These are phyloP conservation scores for Hypoxylon rubiginosum DNA, from an alignment of 2,329 filamentous ascomycete genomes.

Conservation along the genomic window DNA sequence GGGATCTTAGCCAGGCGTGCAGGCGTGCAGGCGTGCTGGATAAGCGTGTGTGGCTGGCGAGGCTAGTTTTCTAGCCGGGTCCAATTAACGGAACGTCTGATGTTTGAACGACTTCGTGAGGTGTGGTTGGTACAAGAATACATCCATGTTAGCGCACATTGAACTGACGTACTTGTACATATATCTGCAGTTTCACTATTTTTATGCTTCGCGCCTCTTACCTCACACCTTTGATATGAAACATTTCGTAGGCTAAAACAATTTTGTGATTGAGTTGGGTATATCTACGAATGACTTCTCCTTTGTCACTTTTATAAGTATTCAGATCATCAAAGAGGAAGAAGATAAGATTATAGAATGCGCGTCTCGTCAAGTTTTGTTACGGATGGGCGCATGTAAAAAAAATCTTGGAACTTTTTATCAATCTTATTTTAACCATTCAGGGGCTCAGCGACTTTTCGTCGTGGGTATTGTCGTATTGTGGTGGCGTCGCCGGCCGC, in stretches of 20 bases:
- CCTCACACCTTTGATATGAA: slow-evolving; percentile 25
- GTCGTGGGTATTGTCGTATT: slow-evolving; percentile 23
- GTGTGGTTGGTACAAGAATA: slow-evolving; percentile 7
- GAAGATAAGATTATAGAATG: neutral
- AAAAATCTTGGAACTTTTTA: slow-evolving; percentile 4
- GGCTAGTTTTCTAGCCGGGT: slow-evolving; percentile 18
- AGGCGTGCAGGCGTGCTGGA: slow-evolving; percentile 5
- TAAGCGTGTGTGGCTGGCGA: slow-evolving; percentile 29
- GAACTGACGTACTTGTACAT: neutral
- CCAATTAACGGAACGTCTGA: neutral
- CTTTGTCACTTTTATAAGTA: too few relatives aligned
- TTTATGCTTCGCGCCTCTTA: slow-evolving; percentile 22
- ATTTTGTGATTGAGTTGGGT: neutral
- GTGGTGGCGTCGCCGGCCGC: slow-evolving; percentile 34
- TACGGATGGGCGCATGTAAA: neutral
- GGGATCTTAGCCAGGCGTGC: slow-evolving; percentile 21
- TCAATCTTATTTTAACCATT: slow-evolving; percentile 30
- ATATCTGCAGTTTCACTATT: slow-evolving; percentile 3
- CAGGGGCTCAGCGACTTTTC: slow-evolving; percentile 25
- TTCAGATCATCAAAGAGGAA: neutral
- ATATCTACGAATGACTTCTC: neutral
- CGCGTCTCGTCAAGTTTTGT: neutral
- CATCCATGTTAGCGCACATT: neutral
- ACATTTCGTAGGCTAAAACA: slow-evolving; percentile 1
- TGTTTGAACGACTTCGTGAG: slow-evolving; percentile 5